Percentiles rank a stretch among this genome's conserved stretches.
These are phyloP conservation scores for Colletotrichum tanaceti DNA, from an alignment of 2,329 filamentous ascomycete genomes.

Conservation along the genomic window DNA sequence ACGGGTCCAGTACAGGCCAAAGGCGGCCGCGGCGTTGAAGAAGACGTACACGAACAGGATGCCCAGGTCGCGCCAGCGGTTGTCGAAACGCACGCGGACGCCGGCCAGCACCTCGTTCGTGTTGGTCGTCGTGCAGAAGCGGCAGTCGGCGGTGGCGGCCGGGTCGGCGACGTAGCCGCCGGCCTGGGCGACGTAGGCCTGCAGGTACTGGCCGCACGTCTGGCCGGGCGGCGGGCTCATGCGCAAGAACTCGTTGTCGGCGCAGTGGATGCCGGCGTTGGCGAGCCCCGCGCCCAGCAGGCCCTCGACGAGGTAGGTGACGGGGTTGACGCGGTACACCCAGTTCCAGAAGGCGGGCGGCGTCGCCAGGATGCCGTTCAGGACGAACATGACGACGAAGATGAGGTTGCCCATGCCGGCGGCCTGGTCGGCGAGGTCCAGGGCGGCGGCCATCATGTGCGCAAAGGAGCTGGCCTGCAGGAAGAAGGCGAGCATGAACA, in stretches of 20 bases:
- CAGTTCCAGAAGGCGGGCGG: slow-evolving; percentile 83
- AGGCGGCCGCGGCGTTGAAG: slow-evolving; percentile 65
- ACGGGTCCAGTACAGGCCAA: slow-evolving; percentile 65
- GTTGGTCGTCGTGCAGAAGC: slow-evolving; percentile 27
- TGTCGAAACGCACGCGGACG: slow-evolving; percentile 57
- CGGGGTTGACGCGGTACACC: slow-evolving; percentile 79
- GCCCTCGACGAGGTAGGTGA: slow-evolving; percentile 78
- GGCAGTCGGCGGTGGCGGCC: slow-evolving; percentile 47
- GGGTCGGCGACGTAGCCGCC: slow-evolving; percentile 63
- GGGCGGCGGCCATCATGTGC: slow-evolving; percentile 71
- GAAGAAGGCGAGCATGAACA: slow-evolving; percentile 72
- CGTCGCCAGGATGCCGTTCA: slow-evolving; percentile 77
- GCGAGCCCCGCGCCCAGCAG: slow-evolving; percentile 74
- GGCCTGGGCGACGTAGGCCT: slow-evolving; percentile 54
- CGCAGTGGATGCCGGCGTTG: slow-evolving; percentile 69
- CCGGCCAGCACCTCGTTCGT: slow-evolving; percentile 34
- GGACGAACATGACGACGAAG: slow-evolving; percentile 73
- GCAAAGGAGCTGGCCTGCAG: slow-evolving; percentile 75
- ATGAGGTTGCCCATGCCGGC: slow-evolving; percentile 71
- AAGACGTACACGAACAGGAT: slow-evolving; percentile 65
- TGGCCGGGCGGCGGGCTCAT: slow-evolving; percentile 67
- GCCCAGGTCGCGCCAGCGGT: slow-evolving; percentile 69
- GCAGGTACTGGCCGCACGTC: slow-evolving; percentile 69
- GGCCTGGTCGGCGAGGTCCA: slow-evolving; percentile 71
- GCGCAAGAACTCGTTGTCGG: slow-evolving; percentile 70